Evolutionary conservation across 148 eudicot genomes (phyloP), one percentile per base, ranked within the genome.

Genomic region (Silene conica): DNA sequence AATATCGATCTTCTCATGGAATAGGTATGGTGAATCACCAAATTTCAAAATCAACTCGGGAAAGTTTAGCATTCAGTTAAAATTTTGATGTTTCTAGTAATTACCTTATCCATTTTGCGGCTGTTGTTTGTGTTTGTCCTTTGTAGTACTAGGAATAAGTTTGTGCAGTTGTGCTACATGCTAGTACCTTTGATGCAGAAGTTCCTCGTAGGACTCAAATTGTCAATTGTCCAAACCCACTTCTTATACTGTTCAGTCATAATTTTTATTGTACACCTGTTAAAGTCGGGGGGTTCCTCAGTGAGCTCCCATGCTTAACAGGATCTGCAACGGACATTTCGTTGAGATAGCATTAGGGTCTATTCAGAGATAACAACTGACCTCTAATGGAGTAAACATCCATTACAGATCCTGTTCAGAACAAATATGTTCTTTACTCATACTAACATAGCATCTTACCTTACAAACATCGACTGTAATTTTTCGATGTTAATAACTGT

Each of bases 1-100:
- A 88, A 76, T 92, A 88, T 73, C 84, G 87, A 38, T 83, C 46
- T 75, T 88, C 97, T n/a, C 93, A 86, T 83, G 98, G 98, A 84
- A 95, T 95, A 80, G 97, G 98, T 92, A 80, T 48, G 74, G 16
- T 25, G 59, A 54, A 59, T 61, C 41, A 3, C 15, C 16, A 31
- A 59, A 18, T 41, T 74, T 77, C 26, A 69, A 48, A 38, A 2
- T 43, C 15, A 2, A 23, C 41, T 69, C 21, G 14, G n/a, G 12
- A 26, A 25, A 26, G 54, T 52, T 57, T 19, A 25, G 5, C 66
- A 19, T 66, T 22, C 28, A 23, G 26, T 46, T 57, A 56, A 34
- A 22, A 14, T 56, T 57, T 65, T 57, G 15, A 41, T 54, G 12
- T 23, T 15, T 58, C 34, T 31, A 31, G 34, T 31, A 31, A 3